Evolutionary conservation across 345 rosid genomes (phyloP).

Genomic region (Brassica nigra): DNA sequence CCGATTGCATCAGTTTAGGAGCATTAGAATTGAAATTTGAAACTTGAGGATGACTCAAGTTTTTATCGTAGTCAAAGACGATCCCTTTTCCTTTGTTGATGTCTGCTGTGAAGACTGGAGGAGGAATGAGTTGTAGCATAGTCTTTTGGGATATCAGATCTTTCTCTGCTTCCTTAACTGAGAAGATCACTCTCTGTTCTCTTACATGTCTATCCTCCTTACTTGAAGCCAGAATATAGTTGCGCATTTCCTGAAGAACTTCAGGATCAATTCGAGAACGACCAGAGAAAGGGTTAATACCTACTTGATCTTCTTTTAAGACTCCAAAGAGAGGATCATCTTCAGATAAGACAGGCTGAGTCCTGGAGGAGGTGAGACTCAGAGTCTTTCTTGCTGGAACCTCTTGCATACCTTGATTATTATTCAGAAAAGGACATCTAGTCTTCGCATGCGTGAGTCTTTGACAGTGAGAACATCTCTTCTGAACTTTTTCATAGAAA

Average conservation of each 20-base stretch:
- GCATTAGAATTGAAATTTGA: too few species aligned
- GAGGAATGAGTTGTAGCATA: neutral
- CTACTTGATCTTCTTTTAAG: neutral
- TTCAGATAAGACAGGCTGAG: neutral
- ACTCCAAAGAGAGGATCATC: neutral
- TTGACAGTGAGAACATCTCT: too few species aligned
- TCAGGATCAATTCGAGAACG: neutral
- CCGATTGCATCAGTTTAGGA: too few species aligned
- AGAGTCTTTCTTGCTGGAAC: too few species aligned
- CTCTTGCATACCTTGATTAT: too few species aligned
- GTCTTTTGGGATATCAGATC: neutral
- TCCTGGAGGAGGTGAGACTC: too few species aligned
- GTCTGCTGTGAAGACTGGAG: neutral
- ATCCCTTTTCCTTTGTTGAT: neutral
- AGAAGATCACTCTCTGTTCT: neutral
- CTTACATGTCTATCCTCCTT: neutral
- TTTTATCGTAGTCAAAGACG: too few species aligned
- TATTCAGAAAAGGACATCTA: too few species aligned
- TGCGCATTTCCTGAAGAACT: neutral
- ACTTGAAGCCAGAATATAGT: neutral
- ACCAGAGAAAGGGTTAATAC: neutral
- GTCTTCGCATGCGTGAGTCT: too few species aligned
- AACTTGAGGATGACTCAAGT: too few species aligned
- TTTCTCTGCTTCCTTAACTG: neutral
- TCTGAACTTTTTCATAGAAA: too few species aligned